Conservation (phyloP, 2,329 filamentous ascomycete genomes). For the Cytospora piceae region DNA sequence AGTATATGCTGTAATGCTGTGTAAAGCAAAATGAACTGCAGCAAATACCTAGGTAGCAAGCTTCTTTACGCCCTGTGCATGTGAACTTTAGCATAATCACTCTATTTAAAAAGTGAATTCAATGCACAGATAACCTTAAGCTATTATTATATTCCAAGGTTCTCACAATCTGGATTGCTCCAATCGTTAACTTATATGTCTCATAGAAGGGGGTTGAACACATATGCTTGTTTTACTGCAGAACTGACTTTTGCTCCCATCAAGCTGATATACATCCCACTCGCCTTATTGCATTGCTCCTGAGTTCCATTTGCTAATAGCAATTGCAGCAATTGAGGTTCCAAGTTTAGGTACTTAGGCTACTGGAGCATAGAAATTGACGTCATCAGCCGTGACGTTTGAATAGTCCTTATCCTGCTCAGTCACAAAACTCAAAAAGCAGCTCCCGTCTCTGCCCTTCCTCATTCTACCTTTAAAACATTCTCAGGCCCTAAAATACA, state of each 20-base stretch:
- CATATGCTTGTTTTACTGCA: too few species aligned
- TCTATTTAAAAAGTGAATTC: background rate
- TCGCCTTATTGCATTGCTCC: background rate
- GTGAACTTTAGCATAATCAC: background rate
- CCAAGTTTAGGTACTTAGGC: background rate
- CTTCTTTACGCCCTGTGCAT: background rate
- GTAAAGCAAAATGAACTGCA: too few species aligned
- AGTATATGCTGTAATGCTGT: too few species aligned
- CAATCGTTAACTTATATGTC: too few species aligned
- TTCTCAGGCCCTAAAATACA: too few species aligned
- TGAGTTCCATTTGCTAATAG: background rate
- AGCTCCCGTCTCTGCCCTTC: too few species aligned
- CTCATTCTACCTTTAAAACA: too few species aligned
- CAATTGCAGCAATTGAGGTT: background rate
- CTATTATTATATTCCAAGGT: too few species aligned
- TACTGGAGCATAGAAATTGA: background rate
- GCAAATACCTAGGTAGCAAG: too few species aligned
- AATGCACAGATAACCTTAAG: too few species aligned
- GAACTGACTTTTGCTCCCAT: background rate
- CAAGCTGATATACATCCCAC: background rate
- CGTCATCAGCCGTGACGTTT: background rate
- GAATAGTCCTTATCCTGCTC: background rate
- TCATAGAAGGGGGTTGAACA: too few species aligned
- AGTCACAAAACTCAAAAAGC: background rate
- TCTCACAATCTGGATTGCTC: too few species aligned